Percentiles rank a stretch among this genome's conserved stretches.
Evolutionary conservation across 306 rosid species (phyloP).

Genomic region (Gastrolobium bilobum): DNA sequence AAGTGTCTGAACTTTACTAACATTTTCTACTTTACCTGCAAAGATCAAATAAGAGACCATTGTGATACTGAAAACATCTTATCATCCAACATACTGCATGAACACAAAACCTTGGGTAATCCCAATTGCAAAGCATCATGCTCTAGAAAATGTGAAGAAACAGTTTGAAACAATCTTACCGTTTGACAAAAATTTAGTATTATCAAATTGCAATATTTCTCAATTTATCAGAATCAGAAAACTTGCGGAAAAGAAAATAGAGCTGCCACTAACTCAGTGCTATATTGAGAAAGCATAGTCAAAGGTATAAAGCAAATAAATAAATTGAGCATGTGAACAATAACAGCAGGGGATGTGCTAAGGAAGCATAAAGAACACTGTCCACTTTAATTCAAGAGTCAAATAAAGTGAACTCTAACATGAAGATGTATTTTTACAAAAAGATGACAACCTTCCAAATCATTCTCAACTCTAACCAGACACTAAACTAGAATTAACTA

Average conservation of each 20-base stretch:
- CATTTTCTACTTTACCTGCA: conserved; percentile 82
- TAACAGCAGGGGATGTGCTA: neutral
- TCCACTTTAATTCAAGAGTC: neutral
- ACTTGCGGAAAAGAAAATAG: neutral
- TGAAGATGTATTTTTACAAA: conserved; percentile 8
- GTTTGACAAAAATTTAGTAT: neutral
- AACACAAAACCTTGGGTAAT: neutral
- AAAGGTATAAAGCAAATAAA: neutral
- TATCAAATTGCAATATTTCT: neutral
- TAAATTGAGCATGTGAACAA: neutral
- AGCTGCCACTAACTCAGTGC: neutral
- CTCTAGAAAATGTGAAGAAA: conserved; percentile 1
- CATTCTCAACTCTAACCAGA: neutral
- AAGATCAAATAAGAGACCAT: conserved; percentile 20
- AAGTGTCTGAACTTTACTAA: conserved; percentile 87
- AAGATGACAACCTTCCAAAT: conserved; percentile 1
- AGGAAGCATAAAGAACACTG: neutral
- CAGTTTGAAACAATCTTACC: neutral
- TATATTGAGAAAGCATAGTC: neutral
- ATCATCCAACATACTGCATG: conserved; percentile 10
- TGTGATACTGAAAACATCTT: neutral
- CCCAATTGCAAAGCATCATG: neutral
- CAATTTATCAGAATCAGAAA: neutral
- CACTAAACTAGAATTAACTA: neutral
- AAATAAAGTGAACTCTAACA: neutral